Percentiles rank a stretch among this genome's conserved stretches.
Conservation (phyloP, 805 yeast genomes). For the Cephaloascus fragrans region DNA sequence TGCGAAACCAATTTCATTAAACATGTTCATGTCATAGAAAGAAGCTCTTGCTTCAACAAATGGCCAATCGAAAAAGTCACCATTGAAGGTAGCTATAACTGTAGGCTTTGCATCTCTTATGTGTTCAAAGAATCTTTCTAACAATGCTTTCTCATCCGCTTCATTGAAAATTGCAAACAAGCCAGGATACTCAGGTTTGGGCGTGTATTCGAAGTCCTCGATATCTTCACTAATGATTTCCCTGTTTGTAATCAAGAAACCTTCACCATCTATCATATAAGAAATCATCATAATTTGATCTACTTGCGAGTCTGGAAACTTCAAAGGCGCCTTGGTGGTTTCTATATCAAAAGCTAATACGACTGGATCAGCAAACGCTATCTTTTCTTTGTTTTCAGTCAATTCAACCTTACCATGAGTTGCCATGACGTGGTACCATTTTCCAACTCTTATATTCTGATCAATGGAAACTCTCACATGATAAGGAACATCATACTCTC, state of each 20-base stretch:
- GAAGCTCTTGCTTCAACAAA: slow-evolving; percentile 85
- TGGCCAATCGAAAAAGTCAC: slow-evolving; percentile 99
- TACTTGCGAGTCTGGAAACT: slow-evolving; percentile 84
- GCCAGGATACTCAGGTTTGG: slow-evolving; percentile 94
- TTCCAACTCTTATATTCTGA: slow-evolving; percentile 77
- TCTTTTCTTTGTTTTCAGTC: slow-evolving; percentile 56
- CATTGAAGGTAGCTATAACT: slow-evolving; percentile 96
- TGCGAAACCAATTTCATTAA: slow-evolving; percentile 88
- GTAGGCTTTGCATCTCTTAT: slow-evolving; percentile 84
- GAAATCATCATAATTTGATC: slow-evolving; percentile 99
- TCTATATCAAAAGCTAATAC: slow-evolving; percentile 96
- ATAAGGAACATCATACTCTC: slow-evolving; percentile 95
- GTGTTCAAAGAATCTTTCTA: slow-evolving; percentile 80
- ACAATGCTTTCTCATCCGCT: slow-evolving; percentile 65
- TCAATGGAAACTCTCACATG: slow-evolving; percentile 96
- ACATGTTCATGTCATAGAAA: slow-evolving; percentile 80
- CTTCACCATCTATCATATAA: slow-evolving; percentile 98
- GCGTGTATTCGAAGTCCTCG: slow-evolving; percentile 95
- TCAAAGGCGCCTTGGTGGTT: slow-evolving; percentile 92
- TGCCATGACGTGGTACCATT: slow-evolving; percentile 83
- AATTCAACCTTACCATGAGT: slow-evolving; percentile 44
- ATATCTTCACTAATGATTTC: slow-evolving; percentile 92
- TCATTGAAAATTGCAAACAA: slow-evolving; percentile 85
- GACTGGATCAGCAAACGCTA: slow-evolving; percentile 96
- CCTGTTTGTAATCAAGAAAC: slow-evolving; percentile 85